Percentiles rank a stretch among this genome's conserved stretches.
phyloP scores from a whole-genome alignment of 2,329 filamentous ascomycete genomes.

The Cercospora sp. region DNA sequence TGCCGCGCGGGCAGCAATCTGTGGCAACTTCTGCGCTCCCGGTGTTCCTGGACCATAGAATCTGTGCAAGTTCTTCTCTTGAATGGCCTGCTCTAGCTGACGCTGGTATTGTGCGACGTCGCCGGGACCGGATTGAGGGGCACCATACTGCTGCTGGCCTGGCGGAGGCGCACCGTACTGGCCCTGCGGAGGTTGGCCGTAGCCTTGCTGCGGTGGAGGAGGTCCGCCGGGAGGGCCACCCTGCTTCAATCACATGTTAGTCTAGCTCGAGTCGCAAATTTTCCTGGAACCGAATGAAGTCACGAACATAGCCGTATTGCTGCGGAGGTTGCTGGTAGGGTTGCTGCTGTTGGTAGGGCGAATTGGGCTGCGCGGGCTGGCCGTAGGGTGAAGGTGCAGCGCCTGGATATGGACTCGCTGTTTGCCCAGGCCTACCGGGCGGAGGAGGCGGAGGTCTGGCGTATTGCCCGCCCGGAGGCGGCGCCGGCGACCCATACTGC shows the following conservation, averaged over 20 bases:
- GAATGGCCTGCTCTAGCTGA: constrained; percentile 56
- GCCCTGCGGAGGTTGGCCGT: constrained; percentile 26
- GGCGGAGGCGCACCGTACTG: constrained; percentile 35
- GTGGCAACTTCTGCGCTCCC: constrained; percentile 44
- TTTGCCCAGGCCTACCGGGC: constrained; percentile 25
- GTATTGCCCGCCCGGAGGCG: constrained; percentile 38
- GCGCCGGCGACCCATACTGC: constrained; percentile 38
- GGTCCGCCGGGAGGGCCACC: constrained; percentile 26
- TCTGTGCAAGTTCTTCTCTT: constrained; percentile 59
- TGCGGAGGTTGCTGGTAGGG: constrained; percentile 33
- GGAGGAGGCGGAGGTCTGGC: constrained; percentile 43
- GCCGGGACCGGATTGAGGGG: constrained; percentile 42
- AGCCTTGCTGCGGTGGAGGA: constrained; percentile 25
- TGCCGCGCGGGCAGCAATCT: constrained; percentile 52
- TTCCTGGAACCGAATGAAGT: not conserved
- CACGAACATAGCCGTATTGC: constrained; percentile 38
- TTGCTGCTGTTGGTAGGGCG: constrained; percentile 31
- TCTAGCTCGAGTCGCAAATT: constrained; percentile 1
- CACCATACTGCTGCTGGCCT: constrained; percentile 38
- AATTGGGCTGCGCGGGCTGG: constrained; percentile 24
- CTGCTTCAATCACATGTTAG: constrained; percentile 26
- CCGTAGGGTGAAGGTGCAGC: constrained; percentile 30
- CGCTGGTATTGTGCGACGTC: constrained; percentile 58
- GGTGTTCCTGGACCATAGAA: constrained; percentile 60
- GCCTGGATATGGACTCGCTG: constrained; percentile 28